Base-by-base conservation (phyloP, 208 protist species). In the Strigomonas culicis region DNA sequence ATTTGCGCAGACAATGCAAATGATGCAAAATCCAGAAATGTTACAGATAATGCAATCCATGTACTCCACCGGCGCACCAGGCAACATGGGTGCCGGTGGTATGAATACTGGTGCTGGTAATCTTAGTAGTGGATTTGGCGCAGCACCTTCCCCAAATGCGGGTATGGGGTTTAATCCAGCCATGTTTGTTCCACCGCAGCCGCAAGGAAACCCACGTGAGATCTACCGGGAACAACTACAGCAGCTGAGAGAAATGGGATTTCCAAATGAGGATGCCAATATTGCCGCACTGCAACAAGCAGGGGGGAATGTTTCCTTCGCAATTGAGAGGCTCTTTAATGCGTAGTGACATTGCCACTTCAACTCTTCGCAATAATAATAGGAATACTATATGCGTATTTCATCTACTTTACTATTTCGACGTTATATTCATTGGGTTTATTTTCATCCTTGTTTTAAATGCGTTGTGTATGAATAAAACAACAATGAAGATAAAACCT, bases 221-320 rank as follows among this genome's bases (percentile, higher is more conserved):
- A 63, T 94, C 11, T 96, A 94, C 55, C 75, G 85, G 25, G 79
- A 88, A 41, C 92, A 97, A 64, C 81, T 97, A n/a, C 78, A 93
- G 60, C 87, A 92, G 60, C 69, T 97, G 57, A 74, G 82, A 13
- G 90, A 94, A 22, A 97, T 97, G 92, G 92, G 92, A 19, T 97
- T 97, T 74, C 88, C 92, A 13, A 96, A 95, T 55, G 92, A 97
- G 52, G 86, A 95, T 7, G 92, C 92, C 0, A 97, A 97, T 66
- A 79, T 97, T 66, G 85, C 87, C 19, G 89, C 88, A 4, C 76
- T 97, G 41, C 90, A 96, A 51, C 86, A 94, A 65, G 70, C 84
- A 22, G 84, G 94, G 46, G 92, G 92, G 0, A 97, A 94, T 67
- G 34, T 97, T 28, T 74, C 75, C 11, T 94, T 97, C 70, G 92